Conservation (phyloP, 768 basidiomycete genomes). For the Paxillus ammoniavirescens region DNA sequence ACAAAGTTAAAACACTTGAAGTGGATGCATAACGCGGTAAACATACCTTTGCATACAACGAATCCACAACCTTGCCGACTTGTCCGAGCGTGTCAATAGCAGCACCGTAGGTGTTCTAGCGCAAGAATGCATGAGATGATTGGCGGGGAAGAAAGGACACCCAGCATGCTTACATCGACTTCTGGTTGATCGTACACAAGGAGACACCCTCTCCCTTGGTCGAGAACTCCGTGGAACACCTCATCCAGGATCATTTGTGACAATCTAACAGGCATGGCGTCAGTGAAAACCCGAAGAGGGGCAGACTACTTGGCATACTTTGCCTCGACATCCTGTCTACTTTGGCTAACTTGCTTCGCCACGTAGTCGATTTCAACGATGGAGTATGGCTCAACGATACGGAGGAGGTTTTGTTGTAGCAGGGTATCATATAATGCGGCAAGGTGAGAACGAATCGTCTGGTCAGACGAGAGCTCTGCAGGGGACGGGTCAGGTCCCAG, state of each 20-base stretch:
- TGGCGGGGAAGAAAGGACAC: not conserved
- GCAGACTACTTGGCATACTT: slow-evolving; percentile 55
- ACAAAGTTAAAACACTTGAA: not conserved
- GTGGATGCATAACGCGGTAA: not conserved
- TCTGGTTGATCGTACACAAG: slow-evolving; percentile 88
- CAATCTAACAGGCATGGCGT: slow-evolving; percentile 47
- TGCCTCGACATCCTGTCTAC: slow-evolving; percentile 82
- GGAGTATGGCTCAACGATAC: slow-evolving; percentile 95
- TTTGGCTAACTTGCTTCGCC: slow-evolving; percentile 83
- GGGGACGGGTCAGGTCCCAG: not conserved
- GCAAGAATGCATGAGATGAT: slow-evolving; percentile 7
- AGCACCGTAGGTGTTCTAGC: slow-evolving; percentile 81
- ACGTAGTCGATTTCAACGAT: slow-evolving; percentile 90
- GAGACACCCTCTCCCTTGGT: slow-evolving; percentile 90
- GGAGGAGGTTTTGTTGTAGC: slow-evolving; percentile 90
- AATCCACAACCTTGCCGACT: slow-evolving; percentile 92
- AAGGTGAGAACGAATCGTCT: slow-evolving; percentile 93
- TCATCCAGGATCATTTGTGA: slow-evolving; percentile 99
- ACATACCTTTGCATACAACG: slow-evolving; percentile 80
- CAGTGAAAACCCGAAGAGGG: not conserved
- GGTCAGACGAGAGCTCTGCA: slow-evolving; percentile 90
- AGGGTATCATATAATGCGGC: slow-evolving; percentile 93
- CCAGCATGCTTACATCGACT: slow-evolving; percentile 64
- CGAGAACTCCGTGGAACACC: slow-evolving; percentile 91
- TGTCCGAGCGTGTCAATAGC: slow-evolving; percentile 89